Base-by-base conservation (phyloP, 2,329 filamentous ascomycete species). In the Talaromyces sp. region DNA sequence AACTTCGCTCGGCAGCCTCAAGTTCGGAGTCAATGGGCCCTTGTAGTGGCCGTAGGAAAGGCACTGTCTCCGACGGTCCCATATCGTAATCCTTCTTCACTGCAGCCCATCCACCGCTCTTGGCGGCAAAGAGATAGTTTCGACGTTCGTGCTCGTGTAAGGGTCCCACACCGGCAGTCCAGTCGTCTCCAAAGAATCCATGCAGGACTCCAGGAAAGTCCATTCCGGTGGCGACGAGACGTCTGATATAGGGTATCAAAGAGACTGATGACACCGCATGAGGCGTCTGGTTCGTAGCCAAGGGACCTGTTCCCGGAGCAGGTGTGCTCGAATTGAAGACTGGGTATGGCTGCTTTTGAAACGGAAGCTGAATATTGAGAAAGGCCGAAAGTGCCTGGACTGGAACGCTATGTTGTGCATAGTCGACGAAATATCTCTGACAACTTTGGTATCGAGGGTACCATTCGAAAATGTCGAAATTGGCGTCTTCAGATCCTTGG, bases 131-230 rank as follows among this genome's bases (percentile, higher is more conserved):
- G 39, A 99, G 85, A 75, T 95, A 99, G 75, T 99, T 99, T 64
- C 92, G 87, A 60, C 95, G 86, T 78, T 99, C 95, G 69, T 90
- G 89, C 76, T 97, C 92, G 74, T 96, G 91, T 66, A 97, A 82
- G 11, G 89, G 87, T 0, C 93, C 90, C 58, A 98, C 85, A 1
- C 95, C 95, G 22, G 85, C 82, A 39, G 82, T 78, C 91, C 93
- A 99, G 74, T 96, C 90, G 69, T 97, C 91, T n/a, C 95, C 95
- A 72, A 98, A 99, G 81, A 97, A 97, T 11, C 93, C 93, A 74
- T 97, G 92, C 66, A 99, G 82, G n/a, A 98, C 89, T 0, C 88
- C 88, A 0, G 90, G 88, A 47, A 88, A 89, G 76, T 98, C 95
- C 81, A 96, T 95, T 1, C 93, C 94, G 0, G 94, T 98, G 16